Evolutionary conservation across 1,284 basidiomycete genomes (phyloP).

Genomic region (Pseudozyma pruni): DNA sequence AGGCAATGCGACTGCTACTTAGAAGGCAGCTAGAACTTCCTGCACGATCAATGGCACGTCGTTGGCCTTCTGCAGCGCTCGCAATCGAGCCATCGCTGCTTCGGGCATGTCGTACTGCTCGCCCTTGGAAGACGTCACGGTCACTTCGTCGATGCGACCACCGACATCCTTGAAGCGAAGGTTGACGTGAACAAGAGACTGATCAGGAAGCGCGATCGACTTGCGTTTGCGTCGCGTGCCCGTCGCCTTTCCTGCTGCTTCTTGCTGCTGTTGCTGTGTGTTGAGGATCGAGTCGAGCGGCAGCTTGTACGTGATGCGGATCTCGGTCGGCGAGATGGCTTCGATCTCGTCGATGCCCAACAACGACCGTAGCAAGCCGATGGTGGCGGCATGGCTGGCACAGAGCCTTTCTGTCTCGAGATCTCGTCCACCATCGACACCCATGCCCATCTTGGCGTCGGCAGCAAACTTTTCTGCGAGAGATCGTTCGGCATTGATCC

Average conservation of each 20-base stretch:
- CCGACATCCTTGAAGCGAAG: slow-evolving; percentile 49
- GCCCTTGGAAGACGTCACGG: slow-evolving; percentile 39
- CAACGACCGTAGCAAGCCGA: slow-evolving; percentile 39
- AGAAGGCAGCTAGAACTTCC: slow-evolving; percentile 46
- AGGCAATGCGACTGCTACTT: not conserved
- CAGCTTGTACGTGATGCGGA: slow-evolving; percentile 47
- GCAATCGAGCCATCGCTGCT: slow-evolving; percentile 36
- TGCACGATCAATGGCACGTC: slow-evolving; percentile 51
- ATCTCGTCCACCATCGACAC: slow-evolving; percentile 55
- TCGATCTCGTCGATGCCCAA: slow-evolving; percentile 49
- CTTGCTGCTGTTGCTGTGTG: slow-evolving; percentile 15
- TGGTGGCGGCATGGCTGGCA: slow-evolving; percentile 45
- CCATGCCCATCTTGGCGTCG: slow-evolving; percentile 58
- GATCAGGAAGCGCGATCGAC: slow-evolving; percentile 36
- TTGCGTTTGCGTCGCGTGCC: slow-evolving; percentile 38
- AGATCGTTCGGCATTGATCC: slow-evolving; percentile 56
- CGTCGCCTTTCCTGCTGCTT: slow-evolving; percentile 7
- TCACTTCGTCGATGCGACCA: slow-evolving; percentile 44
- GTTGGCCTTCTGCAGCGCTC: slow-evolving; percentile 46
- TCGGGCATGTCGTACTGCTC: slow-evolving; percentile 51
- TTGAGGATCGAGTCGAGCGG: slow-evolving; percentile 31
- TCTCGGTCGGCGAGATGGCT: slow-evolving; percentile 29
- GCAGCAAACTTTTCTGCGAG: slow-evolving; percentile 59
- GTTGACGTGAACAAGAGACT: slow-evolving; percentile 37
- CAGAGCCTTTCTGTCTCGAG: slow-evolving; percentile 58